Percentiles rank a stretch among this genome's conserved stretches.
Conservation (phyloP, 2,329 filamentous ascomycete genomes). For the Magnaporthiopsis poae region DNA sequence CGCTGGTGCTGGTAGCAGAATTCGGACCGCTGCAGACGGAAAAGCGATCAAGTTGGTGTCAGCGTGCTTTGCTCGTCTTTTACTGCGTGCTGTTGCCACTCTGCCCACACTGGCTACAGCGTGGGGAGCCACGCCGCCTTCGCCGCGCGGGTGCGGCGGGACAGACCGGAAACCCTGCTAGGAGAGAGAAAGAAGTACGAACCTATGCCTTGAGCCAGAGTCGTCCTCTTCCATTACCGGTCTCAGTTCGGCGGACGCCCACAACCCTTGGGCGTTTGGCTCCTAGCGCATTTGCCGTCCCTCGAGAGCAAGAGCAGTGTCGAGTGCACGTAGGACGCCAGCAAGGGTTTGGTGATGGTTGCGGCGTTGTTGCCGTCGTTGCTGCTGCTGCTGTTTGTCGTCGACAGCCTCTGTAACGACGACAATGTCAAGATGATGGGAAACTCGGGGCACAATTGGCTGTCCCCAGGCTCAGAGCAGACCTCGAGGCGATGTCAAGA, state of each 20-base stretch:
- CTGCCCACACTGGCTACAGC: neutral
- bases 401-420: neutral
- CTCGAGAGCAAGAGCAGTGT: neutral
- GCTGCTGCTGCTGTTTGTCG: neutral
- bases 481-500: neutral
- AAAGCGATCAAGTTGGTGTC: neutral
- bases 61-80: neutral
- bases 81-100: neutral
- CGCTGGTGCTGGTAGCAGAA: constrained; percentile 18
- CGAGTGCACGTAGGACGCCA: neutral
- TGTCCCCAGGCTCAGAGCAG: neutral
- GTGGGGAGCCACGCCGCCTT: neutral
- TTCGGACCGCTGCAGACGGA: constrained; percentile 18
- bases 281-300: constrained; percentile 7
- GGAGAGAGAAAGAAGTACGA: constrained; percentile 13
- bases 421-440: neutral
- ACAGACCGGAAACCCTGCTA: neutral
- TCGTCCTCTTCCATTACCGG: constrained; percentile 32
- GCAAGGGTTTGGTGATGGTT: neutral
- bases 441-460: neutral
- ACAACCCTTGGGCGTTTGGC: neutral
- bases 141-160: no score
- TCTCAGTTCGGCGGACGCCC: constrained; percentile 3
- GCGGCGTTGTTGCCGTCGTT: no score
- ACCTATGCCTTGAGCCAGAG: constrained; percentile 29